Percentiles rank a stretch among this genome's conserved stretches.
phyloP scores from a whole-genome alignment of 768 basidiomycete species.

The Boletus reticulatus region DNA sequence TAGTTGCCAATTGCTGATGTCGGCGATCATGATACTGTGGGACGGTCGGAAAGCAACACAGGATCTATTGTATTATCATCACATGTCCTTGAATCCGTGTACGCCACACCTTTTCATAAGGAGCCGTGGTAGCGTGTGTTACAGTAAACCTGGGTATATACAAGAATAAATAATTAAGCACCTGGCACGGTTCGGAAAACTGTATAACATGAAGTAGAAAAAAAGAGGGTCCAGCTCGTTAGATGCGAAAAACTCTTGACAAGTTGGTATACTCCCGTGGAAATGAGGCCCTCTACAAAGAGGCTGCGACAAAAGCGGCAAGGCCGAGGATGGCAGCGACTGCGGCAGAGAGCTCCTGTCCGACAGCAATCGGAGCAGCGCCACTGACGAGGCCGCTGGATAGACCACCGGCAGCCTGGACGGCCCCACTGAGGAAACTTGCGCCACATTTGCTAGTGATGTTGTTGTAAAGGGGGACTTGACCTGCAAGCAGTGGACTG shows the following conservation, averaged over 20 bases:
- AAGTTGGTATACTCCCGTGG: conserved; percentile 15
- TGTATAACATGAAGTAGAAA: conserved; percentile 5
- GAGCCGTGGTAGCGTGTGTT: conserved; percentile 3
- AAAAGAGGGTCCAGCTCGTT: conserved; percentile 21
- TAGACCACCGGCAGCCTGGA: conserved; percentile 66
- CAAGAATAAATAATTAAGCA: conserved; percentile 11
- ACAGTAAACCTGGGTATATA: conserved; percentile 20
- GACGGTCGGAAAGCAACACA: neutral
- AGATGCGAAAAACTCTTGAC: conserved; percentile 17
- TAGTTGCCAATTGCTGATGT: neutral
- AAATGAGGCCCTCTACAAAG: conserved; percentile 19
- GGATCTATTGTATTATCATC: conserved; percentile 2
- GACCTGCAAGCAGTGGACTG: conserved; percentile 64
- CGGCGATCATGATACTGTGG: conserved; percentile 6
- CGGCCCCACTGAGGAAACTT: conserved; percentile 65
- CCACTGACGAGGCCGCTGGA: conserved; percentile 35
- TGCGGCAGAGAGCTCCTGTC: conserved; percentile 27
- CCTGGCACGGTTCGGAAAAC: conserved; percentile 5
- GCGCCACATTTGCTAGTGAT: conserved; percentile 64
- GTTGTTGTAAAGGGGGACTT: conserved; percentile 61
- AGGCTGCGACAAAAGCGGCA: conserved; percentile 31
- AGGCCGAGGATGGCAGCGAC: conserved; percentile 34
- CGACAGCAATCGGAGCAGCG: conserved; percentile 25
- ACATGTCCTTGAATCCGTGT: neutral
- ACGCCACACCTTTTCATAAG: neutral